Conservation (phyloP, 495 filamentous ascomycete species). For the Penicillium psychrofluorescens region DNA sequence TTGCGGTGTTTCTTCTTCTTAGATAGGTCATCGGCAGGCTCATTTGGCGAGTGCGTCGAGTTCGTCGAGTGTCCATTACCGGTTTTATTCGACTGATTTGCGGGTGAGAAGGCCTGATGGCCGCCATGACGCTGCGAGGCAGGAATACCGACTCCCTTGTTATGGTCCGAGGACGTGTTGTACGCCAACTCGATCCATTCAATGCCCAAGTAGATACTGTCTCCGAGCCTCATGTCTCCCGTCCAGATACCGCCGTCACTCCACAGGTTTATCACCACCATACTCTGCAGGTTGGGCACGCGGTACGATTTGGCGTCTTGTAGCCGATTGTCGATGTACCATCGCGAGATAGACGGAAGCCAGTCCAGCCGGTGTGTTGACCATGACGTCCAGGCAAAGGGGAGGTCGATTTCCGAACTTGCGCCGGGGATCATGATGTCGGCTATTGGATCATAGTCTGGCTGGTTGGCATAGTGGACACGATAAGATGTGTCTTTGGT, state of each 20-base stretch:
- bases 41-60: too few species aligned
- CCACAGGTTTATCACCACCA: constrained; percentile 68
- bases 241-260: constrained; percentile 68
- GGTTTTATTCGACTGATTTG: background rate
- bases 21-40: background rate
- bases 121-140: constrained; percentile 9
- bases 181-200: constrained; percentile 71
- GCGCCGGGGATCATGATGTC: constrained; percentile 29
- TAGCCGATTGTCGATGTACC: constrained; percentile 57
- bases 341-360: constrained; percentile 51
- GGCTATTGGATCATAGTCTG: constrained; percentile 37
- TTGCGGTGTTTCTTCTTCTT: background rate
- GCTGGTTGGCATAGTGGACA: constrained; percentile 72
- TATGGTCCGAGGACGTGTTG: constrained; percentile 35
- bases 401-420: constrained; percentile 21
- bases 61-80: background rate
- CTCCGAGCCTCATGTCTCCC: constrained; percentile 57
- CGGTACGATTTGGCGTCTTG: constrained; percentile 55
- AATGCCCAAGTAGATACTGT: constrained; percentile 58
- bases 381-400: constrained; percentile 56
- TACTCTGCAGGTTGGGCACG: constrained; percentile 50
- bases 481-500: constrained; percentile 48
- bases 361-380: constrained; percentile 69
- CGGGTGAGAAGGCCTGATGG: constrained; percentile 1
- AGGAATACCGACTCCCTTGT: background rate